Evolutionary conservation across 306 rosid genomes (phyloP).

Genomic region (Quercus mongolica): DNA sequence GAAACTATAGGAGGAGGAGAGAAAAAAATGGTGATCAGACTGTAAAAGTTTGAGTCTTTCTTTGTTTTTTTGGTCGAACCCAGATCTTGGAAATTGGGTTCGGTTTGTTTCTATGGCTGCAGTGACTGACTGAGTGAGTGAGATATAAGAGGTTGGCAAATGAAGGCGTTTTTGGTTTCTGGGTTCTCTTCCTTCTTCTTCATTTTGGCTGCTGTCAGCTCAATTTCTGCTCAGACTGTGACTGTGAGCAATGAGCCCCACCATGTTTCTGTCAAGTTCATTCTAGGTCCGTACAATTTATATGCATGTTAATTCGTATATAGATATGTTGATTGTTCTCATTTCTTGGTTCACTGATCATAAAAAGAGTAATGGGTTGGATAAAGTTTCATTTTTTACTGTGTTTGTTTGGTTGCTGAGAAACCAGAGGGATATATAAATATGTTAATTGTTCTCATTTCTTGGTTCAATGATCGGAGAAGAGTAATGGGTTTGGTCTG

Average conservation of each 20-base stretch:
- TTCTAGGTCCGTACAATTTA: constrained; percentile 46
- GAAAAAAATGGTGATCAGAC: constrained; percentile 12
- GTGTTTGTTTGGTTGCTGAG: constrained; percentile 7
- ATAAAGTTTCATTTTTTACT: constrained; percentile 12
- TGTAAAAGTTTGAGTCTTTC: neutral
- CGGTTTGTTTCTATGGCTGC: constrained; percentile 13
- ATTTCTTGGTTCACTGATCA: constrained; percentile 1
- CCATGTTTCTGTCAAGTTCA: constrained; percentile 27
- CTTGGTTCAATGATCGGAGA: neutral
- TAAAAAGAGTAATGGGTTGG: constrained; percentile 24
- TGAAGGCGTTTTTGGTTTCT: constrained; percentile 34
- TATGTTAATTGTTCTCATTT: constrained; percentile 11
- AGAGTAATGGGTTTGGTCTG: constrained; percentile 25
- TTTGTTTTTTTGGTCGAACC: constrained; percentile 4
- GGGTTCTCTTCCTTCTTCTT: constrained; percentile 32
- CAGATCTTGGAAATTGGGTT: constrained; percentile 38
- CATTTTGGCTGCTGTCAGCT: constrained; percentile 35
- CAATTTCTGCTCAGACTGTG: constrained; percentile 41
- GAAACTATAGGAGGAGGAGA: neutral
- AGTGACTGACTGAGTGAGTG: constrained; percentile 8
- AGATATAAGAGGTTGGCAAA: constrained; percentile 6
- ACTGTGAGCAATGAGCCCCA: constrained; percentile 26
- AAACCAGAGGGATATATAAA: neutral
- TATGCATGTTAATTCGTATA: neutral
- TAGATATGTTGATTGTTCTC: neutral